Evolutionary conservation across 2,329 filamentous ascomycete genomes (phyloP), one percentile per base, ranked within the genome.

Genomic region (Neophaeococcomyces aloes): DNA sequence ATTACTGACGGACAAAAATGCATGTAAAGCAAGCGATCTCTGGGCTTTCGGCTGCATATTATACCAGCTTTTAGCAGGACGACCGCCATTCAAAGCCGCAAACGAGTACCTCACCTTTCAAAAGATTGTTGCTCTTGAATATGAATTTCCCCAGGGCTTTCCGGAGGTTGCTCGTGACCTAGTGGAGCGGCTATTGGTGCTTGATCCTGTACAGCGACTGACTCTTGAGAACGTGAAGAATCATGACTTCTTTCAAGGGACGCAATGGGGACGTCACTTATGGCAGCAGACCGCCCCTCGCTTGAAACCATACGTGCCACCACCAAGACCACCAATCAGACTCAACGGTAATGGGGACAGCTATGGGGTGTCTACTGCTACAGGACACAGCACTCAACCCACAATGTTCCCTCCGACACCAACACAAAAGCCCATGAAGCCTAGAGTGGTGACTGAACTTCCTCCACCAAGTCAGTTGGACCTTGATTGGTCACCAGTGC

Each of bases 41-140:
- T 98, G 91, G 91, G 91, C 91, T 2, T 98, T 94, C 67, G 91
- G 91, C 7, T 98, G 91, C 67, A 98, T 98, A 55, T 79, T 98
- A 50, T 98, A 94, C 62, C 91, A 98, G 63, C 75, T 98, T 19
- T 70, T 98, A 27, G 84, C 85, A n/a, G 91, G 91, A n/a, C 74
- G 91, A 48, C 91, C 91, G 4, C 91, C 91, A 0, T 98, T 98
- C 70, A 98, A 98, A 62, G 91, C 84, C 31, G 83, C 75, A 11
- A 95, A 94, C 54, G 91, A 98, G 61, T 98, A 96, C 57, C 74
- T 91, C 59, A 98, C 91, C 0, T 98, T 98, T 59, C 91, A 98
- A 62, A 98, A 96, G 65, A 98, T 98, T 59, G 86, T 98, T 42
- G 82, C 76, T 25, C 71, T 98, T 33, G 89, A 98, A 43, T 98